These are phyloP conservation scores for Paxillus ammoniavirescens DNA, from an alignment of 768 basidiomycete genomes.

Conservation along the genomic window DNA sequence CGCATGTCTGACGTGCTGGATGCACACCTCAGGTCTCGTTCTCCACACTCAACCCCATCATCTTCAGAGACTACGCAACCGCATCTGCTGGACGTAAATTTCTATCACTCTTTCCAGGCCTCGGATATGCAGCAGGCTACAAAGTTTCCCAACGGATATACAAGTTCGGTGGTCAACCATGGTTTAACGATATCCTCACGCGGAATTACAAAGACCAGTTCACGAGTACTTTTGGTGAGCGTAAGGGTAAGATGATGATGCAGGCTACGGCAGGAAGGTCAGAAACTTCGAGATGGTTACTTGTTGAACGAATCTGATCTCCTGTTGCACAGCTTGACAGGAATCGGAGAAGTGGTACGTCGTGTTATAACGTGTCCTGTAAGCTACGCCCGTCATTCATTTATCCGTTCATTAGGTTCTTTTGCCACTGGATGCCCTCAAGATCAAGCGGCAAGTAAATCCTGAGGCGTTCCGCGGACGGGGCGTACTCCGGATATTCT, in stretches of 20 bases:
- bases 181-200: conserved; percentile 90
- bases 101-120: conserved; percentile 93
- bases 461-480: conserved; percentile 97
- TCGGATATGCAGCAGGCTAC: conserved; percentile 98
- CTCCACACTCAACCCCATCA: conserved; percentile 64
- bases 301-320: background rate
- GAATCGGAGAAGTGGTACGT: conserved; percentile 91
- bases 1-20: background rate
- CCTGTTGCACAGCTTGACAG: conserved; percentile 49
- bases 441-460: conserved; percentile 98
- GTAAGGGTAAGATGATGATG: conserved; percentile 94
- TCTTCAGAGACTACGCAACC: conserved; percentile 83
- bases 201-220: conserved; percentile 81
- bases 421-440: conserved; percentile 94
- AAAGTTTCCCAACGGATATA: conserved; percentile 92
- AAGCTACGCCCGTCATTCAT: background rate
- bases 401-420: conserved; percentile 55
- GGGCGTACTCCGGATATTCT: conserved; percentile 83
- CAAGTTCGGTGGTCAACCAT: conserved; percentile 99
- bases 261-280: conserved; percentile 94
- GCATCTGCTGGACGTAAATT: conserved; percentile 68
- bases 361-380: background rate
- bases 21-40: conserved; percentile 52
- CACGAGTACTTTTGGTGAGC: conserved; percentile 84
- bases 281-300: conserved; percentile 17